These are phyloP conservation scores for Pestalotiopsis sp. DNA, from an alignment of 2,329 filamentous ascomycete species.

Conservation along the genomic window DNA sequence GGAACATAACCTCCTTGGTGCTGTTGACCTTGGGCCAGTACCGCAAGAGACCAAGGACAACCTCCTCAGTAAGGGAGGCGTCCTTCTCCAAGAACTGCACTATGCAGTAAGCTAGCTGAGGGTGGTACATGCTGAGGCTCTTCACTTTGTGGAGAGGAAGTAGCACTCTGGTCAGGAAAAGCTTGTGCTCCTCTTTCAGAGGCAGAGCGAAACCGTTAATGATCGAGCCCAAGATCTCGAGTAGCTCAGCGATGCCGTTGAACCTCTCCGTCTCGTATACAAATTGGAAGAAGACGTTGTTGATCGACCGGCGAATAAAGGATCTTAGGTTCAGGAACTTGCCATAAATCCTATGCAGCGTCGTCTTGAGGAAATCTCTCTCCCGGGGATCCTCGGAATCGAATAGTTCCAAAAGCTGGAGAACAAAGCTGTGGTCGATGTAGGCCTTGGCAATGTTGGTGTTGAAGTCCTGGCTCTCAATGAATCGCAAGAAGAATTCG, in stretches of 20 bases:
- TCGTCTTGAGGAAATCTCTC: constrained; percentile 97
- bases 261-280: constrained; percentile 98
- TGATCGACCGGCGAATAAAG: constrained; percentile 97
- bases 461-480: constrained; percentile 99
- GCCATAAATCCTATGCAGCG: constrained; percentile 94
- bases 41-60: constrained; percentile 88
- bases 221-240: constrained; percentile 96
- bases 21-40: constrained; percentile 99
- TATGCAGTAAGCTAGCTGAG: constrained; percentile 96
- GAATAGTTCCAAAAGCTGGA: constrained; percentile 95
- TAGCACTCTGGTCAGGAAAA: constrained; percentile 91
- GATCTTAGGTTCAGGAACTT: constrained; percentile 98
- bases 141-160: constrained; percentile 97
- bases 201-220: constrained; percentile 98
- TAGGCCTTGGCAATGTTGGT: constrained; percentile 99
- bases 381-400: constrained; percentile 97
- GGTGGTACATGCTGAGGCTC: constrained; percentile 99
- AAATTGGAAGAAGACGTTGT: constrained; percentile 99
- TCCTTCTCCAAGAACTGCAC: constrained; percentile 99
- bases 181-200: constrained; percentile 97
- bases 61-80: constrained; percentile 93
- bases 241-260: constrained; percentile 93
- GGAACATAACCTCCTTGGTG: constrained; percentile 99
- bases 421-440: constrained; percentile 96
- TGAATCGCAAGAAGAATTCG: constrained; percentile 98